Base-by-base conservation (phyloP, 106 monocot species). In the Amphibolis antarctica region DNA sequence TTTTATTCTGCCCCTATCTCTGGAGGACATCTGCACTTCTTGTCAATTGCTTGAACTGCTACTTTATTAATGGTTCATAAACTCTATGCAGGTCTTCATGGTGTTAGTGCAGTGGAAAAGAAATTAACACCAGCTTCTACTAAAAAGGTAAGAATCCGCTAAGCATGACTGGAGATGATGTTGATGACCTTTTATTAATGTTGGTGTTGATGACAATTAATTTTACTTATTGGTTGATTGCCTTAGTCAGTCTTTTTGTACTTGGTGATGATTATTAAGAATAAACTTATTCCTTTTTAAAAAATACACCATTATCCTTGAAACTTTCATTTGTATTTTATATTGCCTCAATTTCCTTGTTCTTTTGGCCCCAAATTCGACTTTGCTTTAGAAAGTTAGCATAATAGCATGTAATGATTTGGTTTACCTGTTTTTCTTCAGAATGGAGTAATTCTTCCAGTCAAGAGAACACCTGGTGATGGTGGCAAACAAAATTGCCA, bases 401-500 rank as follows among this genome's bases (percentile, higher is more conserved):
- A n/a, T n/a, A n/a, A n/a, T 49, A 7, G 17, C 49, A 12, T 49
- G 12, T 14, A 49, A 49, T 14, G 20, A 17, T 3, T 60, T 60
- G 17, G 43, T 43, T 10, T 42, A 43, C 20, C 42, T 21, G 29
- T 60, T 60, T 36, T 36, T 42, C 60, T 24, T 42, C 60, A 43
- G 42, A 53, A 26, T 15, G 17, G 30, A n/a, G 52, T 17, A 22
- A 25, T 7, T 49, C n/a, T 30, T 25, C 20, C n/a, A 12, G 31
- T 11, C 10, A 52, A 63, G 46, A 24, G 15, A 53, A 47, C 50
- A 27, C 28, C 23, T 52, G 22, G 21, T 58, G 69, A 66, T 57
- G 83, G 69, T 63, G 30, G 12, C 21, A 62, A 62, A 54, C 70
- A 52, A 68, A 58, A 64, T 28, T 80, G 79, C 57, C 73, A 79